Conservation (phyloP, 768 basidiomycete genomes). For the Hirschioporus abietinus region DNA sequence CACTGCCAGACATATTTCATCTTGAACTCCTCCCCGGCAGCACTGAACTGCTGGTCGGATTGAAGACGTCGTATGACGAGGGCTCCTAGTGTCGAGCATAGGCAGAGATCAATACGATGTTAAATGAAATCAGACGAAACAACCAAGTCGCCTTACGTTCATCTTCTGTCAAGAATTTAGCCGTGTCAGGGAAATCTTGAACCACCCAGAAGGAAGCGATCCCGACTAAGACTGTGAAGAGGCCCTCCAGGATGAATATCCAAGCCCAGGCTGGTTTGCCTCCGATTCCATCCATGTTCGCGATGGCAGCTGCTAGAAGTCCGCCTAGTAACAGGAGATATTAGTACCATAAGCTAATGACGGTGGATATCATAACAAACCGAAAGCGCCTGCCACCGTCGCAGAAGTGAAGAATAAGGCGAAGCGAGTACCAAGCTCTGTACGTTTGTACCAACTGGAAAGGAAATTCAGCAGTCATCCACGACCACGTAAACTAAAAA, state of each 20-base stretch:
- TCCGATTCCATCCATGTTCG: constrained; percentile 65
- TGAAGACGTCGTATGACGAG: constrained; percentile 62
- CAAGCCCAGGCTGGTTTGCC: constrained; percentile 48
- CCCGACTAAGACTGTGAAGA: constrained; percentile 57
- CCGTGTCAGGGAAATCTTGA: constrained; percentile 73
- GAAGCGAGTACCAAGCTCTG: constrained; percentile 66
- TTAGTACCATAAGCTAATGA: not conserved
- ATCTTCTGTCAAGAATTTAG: constrained; percentile 58
- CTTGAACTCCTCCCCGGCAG: constrained; percentile 52
- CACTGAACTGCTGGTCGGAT: constrained; percentile 60
- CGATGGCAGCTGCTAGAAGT: constrained; percentile 59
- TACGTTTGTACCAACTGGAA: constrained; percentile 71
- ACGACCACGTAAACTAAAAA: constrained; percentile 5
- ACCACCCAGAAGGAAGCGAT: constrained; percentile 66
- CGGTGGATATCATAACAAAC: constrained; percentile 27
- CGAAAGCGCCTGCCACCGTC: constrained; percentile 73
- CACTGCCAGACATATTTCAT: constrained; percentile 54
- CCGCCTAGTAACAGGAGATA: constrained; percentile 37
- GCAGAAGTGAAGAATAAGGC: constrained; percentile 79
- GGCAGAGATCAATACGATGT: not conserved
- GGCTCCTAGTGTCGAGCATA: constrained; percentile 32
- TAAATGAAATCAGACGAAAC: constrained; percentile 1
- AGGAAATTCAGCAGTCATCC: not conserved
- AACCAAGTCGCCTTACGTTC: constrained; percentile 41
- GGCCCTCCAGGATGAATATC: constrained; percentile 74